A percentile compares a stretch with the other conserved stretches of the same genome.
Conservation (phyloP, 768 basidiomycete genomes). For the Tricholoma saponaceum region DNA sequence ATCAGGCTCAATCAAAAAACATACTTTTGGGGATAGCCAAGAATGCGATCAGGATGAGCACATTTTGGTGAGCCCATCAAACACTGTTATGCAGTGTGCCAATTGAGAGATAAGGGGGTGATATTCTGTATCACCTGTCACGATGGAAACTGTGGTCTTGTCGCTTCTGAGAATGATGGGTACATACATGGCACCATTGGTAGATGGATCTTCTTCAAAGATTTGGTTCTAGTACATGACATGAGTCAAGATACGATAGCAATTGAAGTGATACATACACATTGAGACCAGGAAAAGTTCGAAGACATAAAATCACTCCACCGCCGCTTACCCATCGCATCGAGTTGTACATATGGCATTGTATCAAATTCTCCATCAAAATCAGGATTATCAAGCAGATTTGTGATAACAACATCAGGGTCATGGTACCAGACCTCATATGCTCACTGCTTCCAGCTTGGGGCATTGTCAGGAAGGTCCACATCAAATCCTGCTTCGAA, state of each 20-base stretch:
- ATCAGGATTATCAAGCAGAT: slow-evolving; percentile 25
- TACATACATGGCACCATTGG: not conserved
- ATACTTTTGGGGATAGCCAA: not conserved
- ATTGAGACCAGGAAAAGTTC: slow-evolving; percentile 26
- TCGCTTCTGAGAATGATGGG: too few species aligned
- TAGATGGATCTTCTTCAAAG: not conserved
- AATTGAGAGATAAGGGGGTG: not conserved
- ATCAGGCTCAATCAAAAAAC: not conserved
- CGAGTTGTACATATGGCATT: slow-evolving; percentile 18
- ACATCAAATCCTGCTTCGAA: not conserved
- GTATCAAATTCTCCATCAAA: slow-evolving; percentile 21
- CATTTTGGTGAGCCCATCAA: not conserved
- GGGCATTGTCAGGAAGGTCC: slow-evolving; percentile 7
- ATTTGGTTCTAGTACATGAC: slow-evolving; percentile 1
- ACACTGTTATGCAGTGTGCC: not conserved
- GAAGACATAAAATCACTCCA: slow-evolving; percentile 31
- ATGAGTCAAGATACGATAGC: too few species aligned
- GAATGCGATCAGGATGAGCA: not conserved
- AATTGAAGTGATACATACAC: too few species aligned
- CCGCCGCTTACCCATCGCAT: slow-evolving; percentile 9
- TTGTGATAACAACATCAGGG: slow-evolving; percentile 15
- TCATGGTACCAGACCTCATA: slow-evolving; percentile 22
- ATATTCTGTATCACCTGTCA: not conserved
- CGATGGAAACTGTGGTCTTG: not conserved
- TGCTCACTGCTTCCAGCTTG: slow-evolving; percentile 16